These are phyloP conservation scores for Russula virescens DNA, from an alignment of 768 basidiomycete genomes.

Conservation along the genomic window DNA sequence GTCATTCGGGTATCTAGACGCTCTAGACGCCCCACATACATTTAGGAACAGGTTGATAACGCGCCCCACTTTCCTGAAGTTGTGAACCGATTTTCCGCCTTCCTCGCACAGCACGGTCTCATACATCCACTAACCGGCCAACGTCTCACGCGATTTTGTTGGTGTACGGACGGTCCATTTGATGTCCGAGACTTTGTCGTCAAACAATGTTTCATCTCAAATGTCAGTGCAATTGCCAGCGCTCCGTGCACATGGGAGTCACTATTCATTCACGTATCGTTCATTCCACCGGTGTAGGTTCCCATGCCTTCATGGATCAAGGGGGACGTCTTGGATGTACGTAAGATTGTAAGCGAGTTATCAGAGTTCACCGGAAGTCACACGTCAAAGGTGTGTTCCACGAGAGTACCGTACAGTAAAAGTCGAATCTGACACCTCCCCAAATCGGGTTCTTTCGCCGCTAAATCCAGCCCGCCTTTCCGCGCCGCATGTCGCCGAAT, in stretches of 20 bases:
- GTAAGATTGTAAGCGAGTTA: conserved; percentile 51
- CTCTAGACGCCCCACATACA: neutral
- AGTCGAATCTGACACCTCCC: conserved; percentile 3
- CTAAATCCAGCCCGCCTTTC: conserved; percentile 22
- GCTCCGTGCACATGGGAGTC: conserved; percentile 12
- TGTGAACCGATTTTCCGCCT: conserved; percentile 53
- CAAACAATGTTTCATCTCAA: conserved; percentile 86
- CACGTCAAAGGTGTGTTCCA: conserved; percentile 10
- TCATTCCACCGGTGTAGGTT: conserved; percentile 37
- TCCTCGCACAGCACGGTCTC: conserved; percentile 66
- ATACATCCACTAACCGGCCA: conserved; percentile 54
- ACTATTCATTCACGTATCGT: conserved; percentile 4
- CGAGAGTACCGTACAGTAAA: neutral
- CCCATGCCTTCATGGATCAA: conserved; percentile 67
- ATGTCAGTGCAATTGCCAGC: conserved; percentile 39
- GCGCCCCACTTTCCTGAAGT: conserved; percentile 75
- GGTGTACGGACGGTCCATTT: conserved; percentile 82
- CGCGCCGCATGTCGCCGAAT: conserved; percentile 42
- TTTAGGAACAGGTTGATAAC: conserved; percentile 72
- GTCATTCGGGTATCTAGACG: neutral
- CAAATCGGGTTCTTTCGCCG: neutral
- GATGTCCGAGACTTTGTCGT: conserved; percentile 81
- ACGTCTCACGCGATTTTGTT: conserved; percentile 60
- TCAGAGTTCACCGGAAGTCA: conserved; percentile 15
- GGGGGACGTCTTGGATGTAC: conserved; percentile 71